Percentiles rank a stretch among this genome's conserved stretches.
phyloP scores from a whole-genome alignment of 208 protist genomes.

The Trichomonas vaginalis region DNA sequence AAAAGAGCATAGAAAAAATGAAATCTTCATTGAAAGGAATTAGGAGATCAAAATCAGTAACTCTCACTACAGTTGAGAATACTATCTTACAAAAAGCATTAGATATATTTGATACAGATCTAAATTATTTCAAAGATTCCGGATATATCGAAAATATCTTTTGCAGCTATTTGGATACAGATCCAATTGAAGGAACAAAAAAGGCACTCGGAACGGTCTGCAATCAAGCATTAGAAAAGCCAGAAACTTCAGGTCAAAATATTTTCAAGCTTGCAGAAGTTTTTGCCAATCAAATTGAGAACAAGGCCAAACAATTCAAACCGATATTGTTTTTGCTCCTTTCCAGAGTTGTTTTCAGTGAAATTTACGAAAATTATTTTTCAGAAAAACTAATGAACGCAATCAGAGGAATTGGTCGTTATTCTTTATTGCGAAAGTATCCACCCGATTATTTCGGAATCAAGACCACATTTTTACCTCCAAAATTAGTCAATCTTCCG shows the following conservation, averaged over 20 bases:
- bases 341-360: neutral
- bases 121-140: neutral
- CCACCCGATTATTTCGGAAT: neutral
- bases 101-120: neutral
- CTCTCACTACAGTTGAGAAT: neutral
- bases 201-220: neutral
- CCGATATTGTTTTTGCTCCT: neutral
- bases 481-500: neutral
- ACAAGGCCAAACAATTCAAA: neutral
- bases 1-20: neutral
- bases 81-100: neutral
- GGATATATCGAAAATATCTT: neutral
- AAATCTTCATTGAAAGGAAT: neutral
- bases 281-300: neutral
- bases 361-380: neutral
- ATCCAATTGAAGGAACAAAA: neutral
- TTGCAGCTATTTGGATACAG: neutral
- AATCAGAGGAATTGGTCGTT: neutral
- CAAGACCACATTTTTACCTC: neutral
- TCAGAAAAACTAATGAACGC: neutral
- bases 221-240: neutral
- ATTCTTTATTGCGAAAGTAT: neutral
- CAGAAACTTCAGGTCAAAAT: neutral
- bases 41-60: neutral
- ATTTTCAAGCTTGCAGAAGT: neutral